Evolutionary conservation across 73 alveolate species (phyloP).

Genomic region (Stentor coeruleus): DNA sequence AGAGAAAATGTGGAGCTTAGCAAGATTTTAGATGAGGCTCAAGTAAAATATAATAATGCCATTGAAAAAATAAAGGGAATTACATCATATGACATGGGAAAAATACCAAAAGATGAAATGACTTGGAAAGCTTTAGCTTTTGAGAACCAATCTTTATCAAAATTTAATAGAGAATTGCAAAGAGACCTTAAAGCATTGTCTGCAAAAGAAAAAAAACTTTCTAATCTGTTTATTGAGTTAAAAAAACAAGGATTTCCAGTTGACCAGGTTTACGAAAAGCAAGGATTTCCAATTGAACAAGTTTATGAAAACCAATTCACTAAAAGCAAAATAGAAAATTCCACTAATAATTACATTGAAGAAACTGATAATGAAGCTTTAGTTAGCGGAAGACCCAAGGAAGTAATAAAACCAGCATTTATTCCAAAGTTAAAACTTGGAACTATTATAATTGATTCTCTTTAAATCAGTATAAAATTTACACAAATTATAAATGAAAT

Average conservation of each 20-base stretch:
- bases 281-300: no score
- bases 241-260: conserved; percentile 54
- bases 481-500: no score
- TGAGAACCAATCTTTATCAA: background rate
- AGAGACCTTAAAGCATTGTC: background rate
- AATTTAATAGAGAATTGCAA: background rate
- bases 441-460: background rate
- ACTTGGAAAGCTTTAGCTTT: background rate
- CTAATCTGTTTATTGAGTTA: conserved; percentile 39
- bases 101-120: background rate
- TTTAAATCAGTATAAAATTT: no score
- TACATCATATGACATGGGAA: background rate
- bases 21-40: background rate
- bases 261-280: no score
- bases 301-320: conserved; percentile 46
- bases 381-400: background rate
- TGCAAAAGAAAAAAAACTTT: conserved; percentile 44
- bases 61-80: background rate
- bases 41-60: background rate
- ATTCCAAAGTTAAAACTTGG: background rate
- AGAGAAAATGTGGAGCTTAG: background rate
- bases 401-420: background rate
- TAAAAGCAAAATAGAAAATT: background rate
- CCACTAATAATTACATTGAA: background rate
- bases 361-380: background rate